These are phyloP conservation scores for Santalum album DNA, from an alignment of 164 flowering plant genomes.

Conservation along the genomic window DNA sequence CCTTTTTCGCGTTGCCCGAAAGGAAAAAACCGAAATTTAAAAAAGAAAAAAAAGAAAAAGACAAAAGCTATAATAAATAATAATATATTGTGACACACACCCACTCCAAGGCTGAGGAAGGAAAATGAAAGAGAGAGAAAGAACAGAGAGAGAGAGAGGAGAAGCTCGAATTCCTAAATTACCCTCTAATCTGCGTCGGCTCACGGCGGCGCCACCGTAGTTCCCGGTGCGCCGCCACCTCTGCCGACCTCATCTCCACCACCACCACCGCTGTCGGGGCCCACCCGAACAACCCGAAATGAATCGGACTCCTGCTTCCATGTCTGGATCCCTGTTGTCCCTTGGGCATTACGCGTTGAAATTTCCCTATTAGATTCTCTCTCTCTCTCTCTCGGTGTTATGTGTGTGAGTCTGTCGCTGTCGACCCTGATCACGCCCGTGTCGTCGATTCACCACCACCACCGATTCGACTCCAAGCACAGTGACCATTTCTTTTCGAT, in stretches of 20 bases:
- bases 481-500: background rate
- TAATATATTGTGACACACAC: too few species aligned
- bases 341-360: conserved; percentile 12
- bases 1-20: too few species aligned
- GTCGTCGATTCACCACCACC: background rate
- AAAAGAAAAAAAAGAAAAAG: too few species aligned
- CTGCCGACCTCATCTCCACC: background rate
- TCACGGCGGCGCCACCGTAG: background rate
- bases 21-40: too few species aligned
- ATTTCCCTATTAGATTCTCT: conserved; percentile 15
- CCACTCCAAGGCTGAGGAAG: too few species aligned
- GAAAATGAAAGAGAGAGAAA: too few species aligned
- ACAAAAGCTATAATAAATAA: too few species aligned
- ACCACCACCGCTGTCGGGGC: too few species aligned
- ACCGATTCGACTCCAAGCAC: background rate
- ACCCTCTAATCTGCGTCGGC: too few species aligned
- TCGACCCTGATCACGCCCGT: background rate
- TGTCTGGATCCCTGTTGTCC: background rate
- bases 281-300: background rate
- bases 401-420: background rate
- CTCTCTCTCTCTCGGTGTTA: too few species aligned
- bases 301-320: background rate
- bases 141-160: too few species aligned
- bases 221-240: background rate
- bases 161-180: too few species aligned